phyloP scores from a whole-genome alignment of 2,329 filamentous ascomycete species.

The Pleoardoris graminearum region DNA sequence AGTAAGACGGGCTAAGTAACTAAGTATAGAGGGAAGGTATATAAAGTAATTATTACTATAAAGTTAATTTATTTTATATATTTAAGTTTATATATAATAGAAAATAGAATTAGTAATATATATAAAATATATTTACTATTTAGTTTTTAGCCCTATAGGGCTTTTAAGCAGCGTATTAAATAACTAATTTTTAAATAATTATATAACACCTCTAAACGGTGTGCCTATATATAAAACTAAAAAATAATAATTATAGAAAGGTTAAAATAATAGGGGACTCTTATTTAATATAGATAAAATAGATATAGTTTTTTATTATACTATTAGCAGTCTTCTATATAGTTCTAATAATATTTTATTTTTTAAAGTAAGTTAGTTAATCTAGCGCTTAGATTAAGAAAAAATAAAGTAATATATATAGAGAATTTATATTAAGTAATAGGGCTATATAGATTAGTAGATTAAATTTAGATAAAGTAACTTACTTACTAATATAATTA shows the following conservation, averaged over 20 bases:
- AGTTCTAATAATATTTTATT: neutral
- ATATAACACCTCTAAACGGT: neutral
- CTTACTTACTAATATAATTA: neutral
- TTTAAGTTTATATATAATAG: too few relatives aligned
- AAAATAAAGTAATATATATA: neutral
- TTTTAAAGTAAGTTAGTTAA: neutral
- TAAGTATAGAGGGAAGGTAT: too few relatives aligned
- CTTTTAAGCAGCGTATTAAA: too few relatives aligned
- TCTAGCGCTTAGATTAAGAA: neutral
- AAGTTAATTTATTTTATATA: too few relatives aligned
- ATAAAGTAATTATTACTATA: too few relatives aligned
- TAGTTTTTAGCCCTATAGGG: too few relatives aligned
- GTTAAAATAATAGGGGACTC: neutral
- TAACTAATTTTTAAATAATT: neutral
- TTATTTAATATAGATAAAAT: neutral
- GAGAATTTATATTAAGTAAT: neutral
- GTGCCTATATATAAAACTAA: neutral
- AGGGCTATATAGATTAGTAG: neutral
- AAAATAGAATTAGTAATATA: too few relatives aligned
- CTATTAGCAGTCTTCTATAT: neutral
- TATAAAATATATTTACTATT: too few relatives aligned
- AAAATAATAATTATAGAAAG: neutral
- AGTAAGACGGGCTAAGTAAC: too few relatives aligned
- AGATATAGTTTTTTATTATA: neutral
- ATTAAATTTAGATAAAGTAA: neutral